Conservation (phyloP, 2,329 filamentous ascomycete genomes). For the Colletotrichum siamense region DNA sequence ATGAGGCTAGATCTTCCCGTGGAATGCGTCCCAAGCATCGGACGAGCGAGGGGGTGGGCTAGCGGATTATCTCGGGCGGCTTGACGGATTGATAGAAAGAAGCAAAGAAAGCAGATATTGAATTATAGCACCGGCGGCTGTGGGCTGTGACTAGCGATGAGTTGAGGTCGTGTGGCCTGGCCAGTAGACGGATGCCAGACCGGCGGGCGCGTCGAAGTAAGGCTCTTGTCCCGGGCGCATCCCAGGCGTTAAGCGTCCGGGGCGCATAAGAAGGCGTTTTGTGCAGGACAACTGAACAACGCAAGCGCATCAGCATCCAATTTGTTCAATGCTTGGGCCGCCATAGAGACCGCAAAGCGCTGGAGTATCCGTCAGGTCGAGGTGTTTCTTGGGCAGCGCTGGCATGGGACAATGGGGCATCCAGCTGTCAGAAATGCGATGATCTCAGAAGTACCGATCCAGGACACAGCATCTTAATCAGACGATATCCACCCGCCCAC, state of each 20-base stretch:
- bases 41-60: neutral
- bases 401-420: neutral
- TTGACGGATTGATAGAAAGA: neutral
- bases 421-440: conserved; percentile 5
- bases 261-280: neutral
- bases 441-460: conserved; percentile 15
- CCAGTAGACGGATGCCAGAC: neutral
- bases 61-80: neutral
- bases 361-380: neutral
- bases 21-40: neutral
- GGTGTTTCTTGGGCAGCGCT: neutral
- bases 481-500: conserved; percentile 19
- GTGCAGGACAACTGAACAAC: neutral
- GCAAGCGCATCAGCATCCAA: neutral
- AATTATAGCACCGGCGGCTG: neutral
- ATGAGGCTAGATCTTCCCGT: neutral
- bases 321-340: neutral
- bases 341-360: neutral
- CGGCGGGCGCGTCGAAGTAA: neutral
- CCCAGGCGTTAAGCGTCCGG: neutral
- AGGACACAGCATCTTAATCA: conserved; percentile 8
- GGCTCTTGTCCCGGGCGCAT: neutral
- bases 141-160: neutral
- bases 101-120: neutral
- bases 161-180: neutral